These are phyloP conservation scores for Musa troglodytarum DNA, from an alignment of 176 grass and related monocot genomes.

Conservation along the genomic window DNA sequence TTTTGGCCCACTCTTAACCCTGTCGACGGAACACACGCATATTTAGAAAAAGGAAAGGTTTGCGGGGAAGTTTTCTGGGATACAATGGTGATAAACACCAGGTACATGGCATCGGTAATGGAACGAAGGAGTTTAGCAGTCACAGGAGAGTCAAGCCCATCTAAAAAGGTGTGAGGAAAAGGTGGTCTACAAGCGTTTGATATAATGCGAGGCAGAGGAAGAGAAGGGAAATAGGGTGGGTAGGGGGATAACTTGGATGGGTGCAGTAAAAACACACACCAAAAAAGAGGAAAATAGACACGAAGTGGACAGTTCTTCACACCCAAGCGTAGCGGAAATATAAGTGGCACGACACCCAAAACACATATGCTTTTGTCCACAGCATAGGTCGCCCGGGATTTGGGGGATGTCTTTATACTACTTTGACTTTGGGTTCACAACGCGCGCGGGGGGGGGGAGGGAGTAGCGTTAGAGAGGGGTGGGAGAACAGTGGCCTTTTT, in stretches of 20 bases:
- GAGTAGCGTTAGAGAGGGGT: too few species aligned
- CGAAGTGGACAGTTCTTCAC: constrained; percentile 26
- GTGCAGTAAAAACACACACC: constrained; percentile 12
- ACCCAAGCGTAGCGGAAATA: constrained; percentile 33
- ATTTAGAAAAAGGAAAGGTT: too few species aligned
- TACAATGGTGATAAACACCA: not conserved
- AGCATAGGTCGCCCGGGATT: constrained; percentile 58
- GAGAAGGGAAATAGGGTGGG: constrained; percentile 7
- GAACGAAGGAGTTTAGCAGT: constrained; percentile 37
- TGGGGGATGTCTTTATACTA: constrained; percentile 57
- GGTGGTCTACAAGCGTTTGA: constrained; percentile 28
- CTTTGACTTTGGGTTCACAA: constrained; percentile 52
- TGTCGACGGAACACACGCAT: too few species aligned
- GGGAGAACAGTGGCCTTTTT: too few species aligned
- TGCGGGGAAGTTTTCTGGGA: too few species aligned
- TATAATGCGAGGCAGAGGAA: constrained; percentile 27
- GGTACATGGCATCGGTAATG: constrained; percentile 19
- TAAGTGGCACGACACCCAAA: constrained; percentile 44
- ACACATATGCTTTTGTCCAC: constrained; percentile 69
- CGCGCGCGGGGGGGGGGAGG: not conserved
- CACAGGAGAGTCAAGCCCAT: constrained; percentile 32
- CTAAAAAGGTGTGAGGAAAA: constrained; percentile 71
- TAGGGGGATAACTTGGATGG: constrained; percentile 3
- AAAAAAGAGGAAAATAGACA: constrained; percentile 27
- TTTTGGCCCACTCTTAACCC: not conserved